Percentiles rank a stretch among this genome's conserved stretches.
These are phyloP conservation scores for Colletotrichum navitas DNA, from an alignment of 2,329 filamentous ascomycete species.

Conservation along the genomic window DNA sequence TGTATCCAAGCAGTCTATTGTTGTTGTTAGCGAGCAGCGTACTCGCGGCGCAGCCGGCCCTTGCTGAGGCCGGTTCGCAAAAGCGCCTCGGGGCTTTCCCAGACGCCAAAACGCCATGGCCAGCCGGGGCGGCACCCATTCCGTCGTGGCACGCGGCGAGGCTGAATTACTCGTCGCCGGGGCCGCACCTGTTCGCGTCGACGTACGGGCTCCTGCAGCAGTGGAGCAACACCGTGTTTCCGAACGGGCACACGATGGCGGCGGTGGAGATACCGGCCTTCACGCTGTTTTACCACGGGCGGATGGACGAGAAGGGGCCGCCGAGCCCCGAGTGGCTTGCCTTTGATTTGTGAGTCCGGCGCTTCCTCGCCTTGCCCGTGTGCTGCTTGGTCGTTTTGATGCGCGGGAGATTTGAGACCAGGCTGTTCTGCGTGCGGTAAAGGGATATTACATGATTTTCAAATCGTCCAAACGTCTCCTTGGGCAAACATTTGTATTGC, in stretches of 20 bases:
- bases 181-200: conserved; percentile 63
- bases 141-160: not conserved
- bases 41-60: not conserved
- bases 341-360: conserved; percentile 56
- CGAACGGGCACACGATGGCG: conserved; percentile 62
- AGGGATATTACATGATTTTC: not conserved
- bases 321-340: conserved; percentile 65
- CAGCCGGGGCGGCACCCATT: not conserved
- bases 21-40: not conserved
- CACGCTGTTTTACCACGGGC: conserved; percentile 64
- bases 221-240: conserved; percentile 65
- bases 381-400: not conserved
- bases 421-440: not conserved
- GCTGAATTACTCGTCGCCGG: conserved; percentile 61
- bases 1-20: not conserved
- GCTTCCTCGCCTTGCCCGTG: not conserved
- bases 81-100: conserved; percentile 14
- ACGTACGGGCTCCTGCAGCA: conserved; percentile 61
- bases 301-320: conserved; percentile 55
- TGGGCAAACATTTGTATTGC: not conserved
- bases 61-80: conserved; percentile 4
- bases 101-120: not conserved
- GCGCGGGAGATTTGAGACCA: not conserved
- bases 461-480: not conserved
- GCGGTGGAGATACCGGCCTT: conserved; percentile 60